Percentiles rank a stretch among this genome's conserved stretches.
Conservation (phyloP, 305 asterid genomes). For the Ruellia speciosa region DNA sequence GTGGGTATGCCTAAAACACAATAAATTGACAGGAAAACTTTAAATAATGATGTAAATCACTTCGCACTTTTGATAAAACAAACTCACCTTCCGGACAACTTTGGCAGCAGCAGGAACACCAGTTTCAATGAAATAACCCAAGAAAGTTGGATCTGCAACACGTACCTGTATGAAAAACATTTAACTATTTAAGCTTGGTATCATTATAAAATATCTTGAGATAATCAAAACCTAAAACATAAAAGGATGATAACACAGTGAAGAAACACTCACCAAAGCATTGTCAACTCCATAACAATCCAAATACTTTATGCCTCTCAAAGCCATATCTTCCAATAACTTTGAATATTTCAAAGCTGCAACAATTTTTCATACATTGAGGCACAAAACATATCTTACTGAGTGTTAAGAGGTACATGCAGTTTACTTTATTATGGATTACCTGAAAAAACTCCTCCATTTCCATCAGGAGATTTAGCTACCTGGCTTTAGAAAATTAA, state of each 20-base stretch:
- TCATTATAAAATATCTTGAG: background rate
- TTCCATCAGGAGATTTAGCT: slow-evolving; percentile 97
- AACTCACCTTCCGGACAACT: slow-evolving; percentile 61
- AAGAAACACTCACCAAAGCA: slow-evolving; percentile 59
- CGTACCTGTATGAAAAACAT: slow-evolving; percentile 58
- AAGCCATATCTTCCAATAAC: slow-evolving; percentile 84
- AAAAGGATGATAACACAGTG: slow-evolving; percentile 14
- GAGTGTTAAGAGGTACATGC: background rate
- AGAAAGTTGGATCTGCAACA: slow-evolving; percentile 90
- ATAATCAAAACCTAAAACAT: slow-evolving; percentile 10
- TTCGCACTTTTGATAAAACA: slow-evolving; percentile 2
- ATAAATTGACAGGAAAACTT: slow-evolving; percentile 15
- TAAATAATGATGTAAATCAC: slow-evolving; percentile 10
- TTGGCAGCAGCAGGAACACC: slow-evolving; percentile 90
- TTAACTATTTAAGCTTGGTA: background rate
- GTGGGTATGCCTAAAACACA: slow-evolving; percentile 71
- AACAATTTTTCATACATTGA: slow-evolving; percentile 6
- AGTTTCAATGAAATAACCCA: slow-evolving; percentile 90
- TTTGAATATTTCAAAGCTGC: slow-evolving; percentile 77
- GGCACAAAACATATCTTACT: background rate
- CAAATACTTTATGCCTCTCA: slow-evolving; percentile 76
- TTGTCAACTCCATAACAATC: slow-evolving; percentile 97
- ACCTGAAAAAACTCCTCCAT: slow-evolving; percentile 97
- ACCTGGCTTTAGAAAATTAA: slow-evolving; percentile 57
- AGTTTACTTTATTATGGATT: slow-evolving; percentile 7